Evolutionary conservation across 495 filamentous ascomycete genomes (phyloP).

Genomic region (Jackrogersella multiformis): DNA sequence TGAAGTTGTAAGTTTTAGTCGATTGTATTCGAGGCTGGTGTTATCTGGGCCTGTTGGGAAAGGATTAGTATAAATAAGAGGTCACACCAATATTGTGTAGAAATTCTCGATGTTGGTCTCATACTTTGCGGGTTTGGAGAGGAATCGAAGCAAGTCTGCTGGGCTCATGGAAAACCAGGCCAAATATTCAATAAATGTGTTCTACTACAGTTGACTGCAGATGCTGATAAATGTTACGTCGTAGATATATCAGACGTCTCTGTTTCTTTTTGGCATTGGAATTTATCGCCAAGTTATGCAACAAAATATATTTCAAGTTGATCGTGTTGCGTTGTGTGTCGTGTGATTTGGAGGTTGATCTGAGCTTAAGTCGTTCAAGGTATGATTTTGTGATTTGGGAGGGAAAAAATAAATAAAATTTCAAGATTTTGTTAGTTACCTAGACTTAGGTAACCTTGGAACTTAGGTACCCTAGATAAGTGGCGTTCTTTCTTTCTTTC

Average conservation of each 20-base stretch:
- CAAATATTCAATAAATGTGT: slow-evolving; percentile 10
- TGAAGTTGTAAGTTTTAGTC: slow-evolving; percentile 17
- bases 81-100: slow-evolving; percentile 5
- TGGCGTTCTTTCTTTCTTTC: not conserved
- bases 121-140: slow-evolving; percentile 96
- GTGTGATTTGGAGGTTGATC: slow-evolving; percentile 25
- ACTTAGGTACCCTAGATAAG: no score
- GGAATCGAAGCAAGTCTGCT: slow-evolving; percentile 90
- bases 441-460: not conserved
- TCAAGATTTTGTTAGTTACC: no score
- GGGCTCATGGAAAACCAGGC: slow-evolving; percentile 77
- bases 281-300: slow-evolving; percentile 41
- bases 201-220: slow-evolving; percentile 30
- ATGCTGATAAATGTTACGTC: slow-evolving; percentile 24
- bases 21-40: slow-evolving; percentile 58
- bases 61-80: slow-evolving; percentile 8
- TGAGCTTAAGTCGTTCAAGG: not conserved
- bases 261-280: slow-evolving; percentile 32
- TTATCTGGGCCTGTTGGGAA: slow-evolving; percentile 83
- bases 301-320: slow-evolving; percentile 17
- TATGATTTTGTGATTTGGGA: not conserved
- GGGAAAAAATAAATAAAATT: slow-evolving; percentile 2
- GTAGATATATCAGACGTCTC: not conserved
- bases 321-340: slow-evolving; percentile 19
- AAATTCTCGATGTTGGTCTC: slow-evolving; percentile 43